A percentile compares a stretch with the other conserved stretches of the same genome.
These are phyloP conservation scores for Akanthomyces uredinophilus DNA, from an alignment of 2,329 filamentous ascomycete species.

Conservation along the genomic window DNA sequence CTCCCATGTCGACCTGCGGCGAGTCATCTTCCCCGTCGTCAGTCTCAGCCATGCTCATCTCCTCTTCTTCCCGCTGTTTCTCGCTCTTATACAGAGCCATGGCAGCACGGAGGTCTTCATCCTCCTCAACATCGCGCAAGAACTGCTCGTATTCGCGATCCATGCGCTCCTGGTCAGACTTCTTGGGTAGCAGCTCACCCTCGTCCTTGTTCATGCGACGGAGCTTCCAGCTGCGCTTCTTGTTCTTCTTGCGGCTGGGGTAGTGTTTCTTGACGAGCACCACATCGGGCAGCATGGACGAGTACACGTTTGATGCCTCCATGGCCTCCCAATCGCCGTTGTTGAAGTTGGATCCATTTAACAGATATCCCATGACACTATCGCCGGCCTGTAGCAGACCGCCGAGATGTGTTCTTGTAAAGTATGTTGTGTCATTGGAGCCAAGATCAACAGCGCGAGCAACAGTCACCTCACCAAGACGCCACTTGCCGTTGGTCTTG, in stretches of 20 bases:
- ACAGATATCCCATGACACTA: conserved; percentile 88
- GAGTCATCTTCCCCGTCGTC: conserved; percentile 59
- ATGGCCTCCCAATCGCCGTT: conserved; percentile 78
- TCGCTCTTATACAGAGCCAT: conserved; percentile 79
- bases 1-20: conserved; percentile 70
- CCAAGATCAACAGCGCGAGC: conserved; percentile 83
- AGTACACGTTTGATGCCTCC: conserved; percentile 70
- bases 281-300: conserved; percentile 80
- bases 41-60: conserved; percentile 64
- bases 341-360: conserved; percentile 90
- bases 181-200: conserved; percentile 77
- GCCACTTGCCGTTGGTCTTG: conserved; percentile 71
- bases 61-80: conserved; percentile 50
- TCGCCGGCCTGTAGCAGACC: conserved; percentile 82
- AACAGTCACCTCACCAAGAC: conserved; percentile 82
- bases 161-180: conserved; percentile 81
- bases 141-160: conserved; percentile 97
- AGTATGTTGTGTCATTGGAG: conserved; percentile 80
- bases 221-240: conserved; percentile 84
- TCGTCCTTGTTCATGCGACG: conserved; percentile 91
- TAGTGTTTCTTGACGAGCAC: conserved; percentile 97
- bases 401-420: conserved; percentile 85
- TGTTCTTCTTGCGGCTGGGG: conserved; percentile 73
- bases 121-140: conserved; percentile 93
- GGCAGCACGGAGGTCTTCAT: conserved; percentile 78